Base-by-base conservation (phyloP, 1,139 yeast genomes). In the Ogataea hybrid region DNA sequence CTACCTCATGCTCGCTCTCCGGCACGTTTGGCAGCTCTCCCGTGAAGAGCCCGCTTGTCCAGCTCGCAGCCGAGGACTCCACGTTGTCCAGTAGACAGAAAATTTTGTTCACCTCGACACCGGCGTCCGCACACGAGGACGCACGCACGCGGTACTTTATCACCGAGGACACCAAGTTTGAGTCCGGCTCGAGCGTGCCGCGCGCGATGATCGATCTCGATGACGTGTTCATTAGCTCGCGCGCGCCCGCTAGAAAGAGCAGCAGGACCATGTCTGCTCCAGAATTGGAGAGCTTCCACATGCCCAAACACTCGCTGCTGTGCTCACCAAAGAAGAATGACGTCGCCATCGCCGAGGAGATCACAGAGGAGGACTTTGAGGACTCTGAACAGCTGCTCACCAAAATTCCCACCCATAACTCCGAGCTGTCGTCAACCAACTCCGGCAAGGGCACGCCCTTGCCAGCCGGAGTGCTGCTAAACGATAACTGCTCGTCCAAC, bases 171-270 rank as follows among this genome's bases (percentile, higher is more conserved):
- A 53, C 59, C 1, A 47, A 41, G 25, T 58, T 54, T 36, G 53
- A 59, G 18, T 41, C 43, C 28, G 47, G 48, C 33, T 50, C 61
- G 7, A 40, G 43, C 15, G 49, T 61, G 21, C 65, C 65, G 1
- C 54, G 60, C 32, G 61, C 65, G 2, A 43, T 61, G 11, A 62
- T 62, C 14, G 59, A 62, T 46, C 50, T 62, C 37, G 64, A 62
- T 42, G 64, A 59, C 40, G 52, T 61, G 7, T 47, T 56, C 25
- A 45, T 42, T 27, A 39, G 39, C 12, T 34, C 44, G n/a, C 40
- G 39, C 15, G 16, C 28, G 5, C 12, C 23, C 10, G 17, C 31
- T 6, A 43, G 29, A 32, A 49, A 41, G 38, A 44, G 25, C 34
- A 40, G 44, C 28, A 41, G 50, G 20, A 35, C 51, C 16, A 41